A percentile compares a stretch with the other conserved stretches of the same genome.
phyloP scores from a whole-genome alignment of 192 early-diverging fungal species.

The Backusella tuberculispora region DNA sequence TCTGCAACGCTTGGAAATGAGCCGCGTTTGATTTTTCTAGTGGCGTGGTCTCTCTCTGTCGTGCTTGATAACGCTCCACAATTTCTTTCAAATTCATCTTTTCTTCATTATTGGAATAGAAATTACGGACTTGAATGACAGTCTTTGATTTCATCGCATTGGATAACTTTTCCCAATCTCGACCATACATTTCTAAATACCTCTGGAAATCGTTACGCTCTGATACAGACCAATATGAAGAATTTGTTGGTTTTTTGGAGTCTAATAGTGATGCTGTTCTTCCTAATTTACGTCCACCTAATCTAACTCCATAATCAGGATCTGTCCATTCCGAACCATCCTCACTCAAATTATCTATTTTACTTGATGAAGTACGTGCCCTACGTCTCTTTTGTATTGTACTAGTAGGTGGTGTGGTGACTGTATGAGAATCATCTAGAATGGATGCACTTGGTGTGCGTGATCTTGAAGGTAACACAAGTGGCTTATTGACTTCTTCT shows the following conservation, averaged over 20 bases:
- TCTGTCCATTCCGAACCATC: conserved; percentile 24
- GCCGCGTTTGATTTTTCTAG: conserved; percentile 26
- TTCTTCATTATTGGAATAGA: conserved; percentile 66
- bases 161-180: conserved; percentile 80
- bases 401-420: neutral
- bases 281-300: conserved; percentile 3
- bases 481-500: neutral
- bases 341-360: conserved; percentile 17
- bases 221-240: conserved; percentile 89
- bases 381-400: conserved; percentile 9
- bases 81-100: conserved; percentile 38
- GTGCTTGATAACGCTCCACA: conserved; percentile 24
- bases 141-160: conserved; percentile 78
- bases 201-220: conserved; percentile 77
- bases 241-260: conserved; percentile 47
- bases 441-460: conserved; percentile 23
- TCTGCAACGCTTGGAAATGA: conserved; percentile 31
- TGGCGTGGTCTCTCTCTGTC: neutral
- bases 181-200: conserved; percentile 63
- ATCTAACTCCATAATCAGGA: conserved; percentile 20
- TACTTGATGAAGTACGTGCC: conserved; percentile 29
- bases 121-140: conserved; percentile 82
- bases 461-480: neutral
- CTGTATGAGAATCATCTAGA: neutral
- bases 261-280: conserved; percentile 14